A percentile compares a stretch with the other conserved stretches of the same genome.
phyloP scores from a whole-genome alignment of 1,284 basidiomycete species.

The Ceratobasidium sp. region DNA sequence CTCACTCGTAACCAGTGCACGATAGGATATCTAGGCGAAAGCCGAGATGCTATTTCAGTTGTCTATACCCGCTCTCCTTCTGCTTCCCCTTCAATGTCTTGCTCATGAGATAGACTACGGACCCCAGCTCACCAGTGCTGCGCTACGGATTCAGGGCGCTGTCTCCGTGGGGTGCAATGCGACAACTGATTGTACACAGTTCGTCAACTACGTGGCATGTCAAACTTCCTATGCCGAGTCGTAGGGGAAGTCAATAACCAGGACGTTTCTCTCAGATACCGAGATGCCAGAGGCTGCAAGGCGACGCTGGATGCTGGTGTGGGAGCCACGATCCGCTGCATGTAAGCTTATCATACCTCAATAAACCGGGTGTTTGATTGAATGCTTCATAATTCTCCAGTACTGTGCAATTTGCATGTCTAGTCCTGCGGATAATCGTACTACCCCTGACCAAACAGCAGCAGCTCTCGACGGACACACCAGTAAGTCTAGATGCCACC shows the following conservation, averaged over 20 bases:
- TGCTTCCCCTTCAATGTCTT: not conserved
- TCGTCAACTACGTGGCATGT: constrained; percentile 19
- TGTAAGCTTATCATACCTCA: constrained; percentile 6
- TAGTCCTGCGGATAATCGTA: constrained; percentile 18
- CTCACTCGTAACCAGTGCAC: no score
- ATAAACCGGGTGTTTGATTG: not conserved
- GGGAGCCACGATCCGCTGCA: constrained; percentile 32
- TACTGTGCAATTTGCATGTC: constrained; percentile 36
- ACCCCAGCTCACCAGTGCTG: constrained; percentile 3
- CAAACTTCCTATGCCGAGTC: not conserved
- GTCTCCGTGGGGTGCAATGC: constrained; percentile 13
- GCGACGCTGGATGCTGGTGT: constrained; percentile 36
- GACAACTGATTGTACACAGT: not conserved
- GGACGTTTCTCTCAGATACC: constrained; percentile 12
- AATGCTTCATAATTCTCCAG: not conserved
- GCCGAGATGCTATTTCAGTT: no score
- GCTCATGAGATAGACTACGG: constrained; percentile 15
- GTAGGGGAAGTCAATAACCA: not conserved
- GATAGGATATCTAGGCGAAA: no score
- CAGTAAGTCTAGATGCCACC: not conserved
- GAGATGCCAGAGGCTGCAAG: constrained; percentile 25
- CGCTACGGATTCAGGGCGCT: constrained; percentile 16
- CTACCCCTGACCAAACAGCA: constrained; percentile 18
- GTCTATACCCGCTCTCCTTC: not conserved
- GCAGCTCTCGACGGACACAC: constrained; percentile 13